These are phyloP conservation scores for Cryptosporidium ubiquitum DNA, from an alignment of 169 alveolate species.

Conservation along the genomic window DNA sequence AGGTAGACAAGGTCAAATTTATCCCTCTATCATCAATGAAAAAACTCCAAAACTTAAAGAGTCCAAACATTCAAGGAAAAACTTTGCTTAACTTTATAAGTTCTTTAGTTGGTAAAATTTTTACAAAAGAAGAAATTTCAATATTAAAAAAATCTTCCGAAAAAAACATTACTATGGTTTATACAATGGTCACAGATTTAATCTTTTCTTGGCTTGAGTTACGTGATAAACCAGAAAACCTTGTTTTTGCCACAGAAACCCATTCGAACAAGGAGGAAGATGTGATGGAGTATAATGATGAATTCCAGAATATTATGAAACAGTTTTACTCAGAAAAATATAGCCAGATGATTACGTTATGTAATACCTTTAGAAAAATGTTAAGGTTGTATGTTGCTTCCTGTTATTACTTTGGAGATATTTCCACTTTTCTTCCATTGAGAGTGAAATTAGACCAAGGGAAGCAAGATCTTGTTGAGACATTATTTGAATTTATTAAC, in stretches of 20 bases:
- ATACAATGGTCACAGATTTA: slow-evolving; percentile 52
- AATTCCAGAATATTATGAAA: slow-evolving; percentile 36
- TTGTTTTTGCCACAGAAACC: background rate
- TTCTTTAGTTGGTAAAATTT: slow-evolving; percentile 62
- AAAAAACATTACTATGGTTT: slow-evolving; percentile 24
- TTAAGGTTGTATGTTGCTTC: slow-evolving; percentile 53
- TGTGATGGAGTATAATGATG: background rate
- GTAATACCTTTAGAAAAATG: slow-evolving; percentile 9
- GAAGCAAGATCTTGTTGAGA: slow-evolving; percentile 4
- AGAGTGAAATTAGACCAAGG: background rate
- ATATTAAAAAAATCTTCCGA: slow-evolving; percentile 59
- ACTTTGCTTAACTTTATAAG: slow-evolving; percentile 39
- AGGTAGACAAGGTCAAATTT: slow-evolving; percentile 19
- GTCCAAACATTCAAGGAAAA: slow-evolving; percentile 55
- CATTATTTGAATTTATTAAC: slow-evolving; percentile 11
- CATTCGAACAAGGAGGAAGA: background rate
- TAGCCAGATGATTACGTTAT: slow-evolving; percentile 25
- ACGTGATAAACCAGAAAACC: slow-evolving; percentile 12
- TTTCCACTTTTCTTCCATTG: slow-evolving; percentile 40
- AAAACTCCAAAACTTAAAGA: slow-evolving; percentile 34
- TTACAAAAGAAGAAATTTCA: slow-evolving; percentile 37
- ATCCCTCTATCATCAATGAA: slow-evolving; percentile 65
- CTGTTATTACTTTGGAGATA: slow-evolving; percentile 63
- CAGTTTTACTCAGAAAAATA: slow-evolving; percentile 41
- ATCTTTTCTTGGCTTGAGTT: slow-evolving; percentile 66